These are phyloP conservation scores for Cytospora leucostoma DNA, from an alignment of 2,329 filamentous ascomycete species.

Conservation along the genomic window DNA sequence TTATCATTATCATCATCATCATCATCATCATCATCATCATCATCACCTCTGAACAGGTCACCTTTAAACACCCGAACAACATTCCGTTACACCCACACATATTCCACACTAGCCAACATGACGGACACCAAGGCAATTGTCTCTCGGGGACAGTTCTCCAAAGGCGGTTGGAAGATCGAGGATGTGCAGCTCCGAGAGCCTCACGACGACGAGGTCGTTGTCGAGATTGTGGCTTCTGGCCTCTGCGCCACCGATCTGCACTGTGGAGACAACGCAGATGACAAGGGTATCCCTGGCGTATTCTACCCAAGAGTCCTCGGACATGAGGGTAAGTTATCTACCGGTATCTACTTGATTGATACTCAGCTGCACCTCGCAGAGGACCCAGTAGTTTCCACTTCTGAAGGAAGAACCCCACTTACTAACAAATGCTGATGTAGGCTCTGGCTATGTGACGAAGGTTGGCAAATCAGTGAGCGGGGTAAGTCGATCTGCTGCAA, in stretches of 20 bases:
- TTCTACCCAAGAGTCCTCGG: constrained; percentile 43
- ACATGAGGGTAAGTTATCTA: constrained; percentile 48
- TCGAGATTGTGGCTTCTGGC: constrained; percentile 55
- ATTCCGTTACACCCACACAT: no score
- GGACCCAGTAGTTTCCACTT: no score
- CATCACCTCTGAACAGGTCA: no score
- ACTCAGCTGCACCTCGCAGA: no score
- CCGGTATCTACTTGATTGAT: no score
- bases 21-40: no score
- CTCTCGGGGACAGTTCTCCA: constrained; percentile 36
- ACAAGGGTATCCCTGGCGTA: constrained; percentile 25
- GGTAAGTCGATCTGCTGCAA: constrained; percentile 26
- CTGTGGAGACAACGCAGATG: constrained; percentile 41
- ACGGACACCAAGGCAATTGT: constrained; percentile 33
- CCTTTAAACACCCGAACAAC: no score
- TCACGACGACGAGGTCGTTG: constrained; percentile 49
- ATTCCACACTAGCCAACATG: no score
- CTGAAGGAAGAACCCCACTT: neutral
- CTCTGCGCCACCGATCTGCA: constrained; percentile 58
- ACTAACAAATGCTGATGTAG: constrained; percentile 27
- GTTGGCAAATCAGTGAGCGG: constrained; percentile 44
- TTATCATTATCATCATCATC: no score
- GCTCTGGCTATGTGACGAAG: constrained; percentile 49
- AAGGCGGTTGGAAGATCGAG: constrained; percentile 38
- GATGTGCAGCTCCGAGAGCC: constrained; percentile 34